Percentiles rank a stretch among this genome's conserved stretches.
Conservation (phyloP, 768 basidiomycete genomes). For the Suillus lakei region DNA sequence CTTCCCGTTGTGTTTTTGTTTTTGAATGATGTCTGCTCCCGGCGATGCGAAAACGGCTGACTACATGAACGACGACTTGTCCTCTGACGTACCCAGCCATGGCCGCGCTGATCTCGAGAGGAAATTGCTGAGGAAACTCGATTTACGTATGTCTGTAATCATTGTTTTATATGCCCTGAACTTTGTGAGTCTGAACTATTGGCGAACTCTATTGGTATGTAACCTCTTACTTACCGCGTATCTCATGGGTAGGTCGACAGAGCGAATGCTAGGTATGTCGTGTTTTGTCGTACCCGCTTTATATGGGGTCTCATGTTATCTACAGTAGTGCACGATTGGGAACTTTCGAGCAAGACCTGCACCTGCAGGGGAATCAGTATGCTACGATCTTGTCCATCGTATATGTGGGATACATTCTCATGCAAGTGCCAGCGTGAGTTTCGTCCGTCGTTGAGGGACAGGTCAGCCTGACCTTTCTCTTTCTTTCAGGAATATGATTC, state of each 20-base stretch:
- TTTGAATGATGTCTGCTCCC: background rate
- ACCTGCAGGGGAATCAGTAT: conserved; percentile 28
- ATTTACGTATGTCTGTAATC: conserved; percentile 10
- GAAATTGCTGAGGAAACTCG: conserved; percentile 12
- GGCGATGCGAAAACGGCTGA: background rate
- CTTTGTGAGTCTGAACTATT: conserved; percentile 9
- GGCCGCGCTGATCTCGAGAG: conserved; percentile 1
- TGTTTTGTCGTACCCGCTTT: background rate
- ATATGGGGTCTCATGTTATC: background rate
- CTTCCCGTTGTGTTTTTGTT: background rate
- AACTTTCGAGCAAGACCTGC: conserved; percentile 27
- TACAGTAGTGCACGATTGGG: conserved; percentile 22
- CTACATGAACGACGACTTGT: background rate
- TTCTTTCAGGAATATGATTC: conserved; percentile 31
- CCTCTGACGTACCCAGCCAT: background rate
- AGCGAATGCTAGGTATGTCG: conserved; percentile 9
- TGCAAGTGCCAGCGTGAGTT: conserved; percentile 27
- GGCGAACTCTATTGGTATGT: background rate
- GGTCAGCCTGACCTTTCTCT: background rate
- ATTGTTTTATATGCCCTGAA: conserved; percentile 15
- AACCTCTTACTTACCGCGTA: background rate
- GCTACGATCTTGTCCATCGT: conserved; percentile 29
- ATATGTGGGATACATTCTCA: conserved; percentile 30
- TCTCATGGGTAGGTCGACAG: conserved; percentile 12
- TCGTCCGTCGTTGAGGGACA: background rate